These are phyloP conservation scores for Sporothrix variecibatus DNA, from an alignment of 2,329 filamentous ascomycete genomes.

Conservation along the genomic window DNA sequence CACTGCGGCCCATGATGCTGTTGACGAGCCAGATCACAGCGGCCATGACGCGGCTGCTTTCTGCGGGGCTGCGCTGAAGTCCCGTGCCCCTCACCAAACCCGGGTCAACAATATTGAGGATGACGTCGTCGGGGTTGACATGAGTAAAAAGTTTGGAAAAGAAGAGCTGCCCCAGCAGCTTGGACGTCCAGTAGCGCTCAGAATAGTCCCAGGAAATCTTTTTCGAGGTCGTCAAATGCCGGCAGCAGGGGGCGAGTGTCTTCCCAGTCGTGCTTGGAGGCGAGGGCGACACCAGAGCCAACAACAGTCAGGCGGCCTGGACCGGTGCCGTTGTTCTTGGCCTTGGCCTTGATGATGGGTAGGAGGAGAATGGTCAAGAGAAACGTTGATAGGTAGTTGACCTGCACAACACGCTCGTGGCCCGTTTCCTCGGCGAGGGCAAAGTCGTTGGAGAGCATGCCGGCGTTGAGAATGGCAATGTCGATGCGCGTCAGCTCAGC, in stretches of 20 bases:
- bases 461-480: constrained; percentile 23
- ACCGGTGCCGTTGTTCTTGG: constrained; percentile 25
- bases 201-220: neutral
- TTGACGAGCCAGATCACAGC: constrained; percentile 25
- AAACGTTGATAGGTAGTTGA: constrained; percentile 40
- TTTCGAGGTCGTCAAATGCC: constrained; percentile 7
- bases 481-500: constrained; percentile 15
- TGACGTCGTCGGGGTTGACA: constrained; percentile 22
- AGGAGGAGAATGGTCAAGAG: constrained; percentile 37
- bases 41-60: constrained; percentile 15
- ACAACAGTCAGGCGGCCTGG: constrained; percentile 34
- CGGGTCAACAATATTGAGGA: constrained; percentile 17
- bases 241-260: constrained; percentile 30
- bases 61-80: constrained; percentile 40
- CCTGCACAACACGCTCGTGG: constrained; percentile 39
- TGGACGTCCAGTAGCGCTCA: constrained; percentile 26
- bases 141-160: constrained; percentile 12
- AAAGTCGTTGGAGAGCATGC: constrained; percentile 1
- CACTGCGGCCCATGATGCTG: constrained; percentile 36
- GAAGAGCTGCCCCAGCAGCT: constrained; percentile 25
- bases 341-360: constrained; percentile 32
- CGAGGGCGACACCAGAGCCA: constrained; percentile 34
- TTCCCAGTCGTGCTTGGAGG: constrained; percentile 27
- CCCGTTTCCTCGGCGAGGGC: constrained; percentile 30
- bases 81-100: constrained; percentile 25